Evolutionary conservation across 2,329 filamentous ascomycete species (phyloP), one percentile per base, ranked within the genome.

Genomic region (Akanthomyces dipterigenus): DNA sequence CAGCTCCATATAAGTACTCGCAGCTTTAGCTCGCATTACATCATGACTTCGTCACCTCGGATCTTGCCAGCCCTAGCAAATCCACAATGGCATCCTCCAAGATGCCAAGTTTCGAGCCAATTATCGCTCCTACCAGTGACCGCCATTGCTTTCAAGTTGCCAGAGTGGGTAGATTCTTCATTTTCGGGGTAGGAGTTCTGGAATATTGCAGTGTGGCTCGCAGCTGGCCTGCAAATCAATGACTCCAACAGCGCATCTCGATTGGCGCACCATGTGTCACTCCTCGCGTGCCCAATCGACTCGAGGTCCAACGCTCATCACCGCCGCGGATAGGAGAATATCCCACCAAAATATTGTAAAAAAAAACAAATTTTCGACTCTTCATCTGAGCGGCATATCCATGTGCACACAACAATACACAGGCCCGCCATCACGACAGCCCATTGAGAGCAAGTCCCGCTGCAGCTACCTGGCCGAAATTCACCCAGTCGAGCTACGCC

Each of bases 401-500:
- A 11, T 14, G 26, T 38, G 26, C n/a, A 3, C 12, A 11, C 22
- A 22, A n/a, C 16, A 36, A 12, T 2, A 26, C 31, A 1, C n/a
- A 34, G 12, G 2, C 24, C 38, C 31, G 22, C 18, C 5, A 24
- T 59, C 56, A 59, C n/a, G 49, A 73, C 34, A 77, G 43, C 3
- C 70, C 73, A 42, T 79, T 79, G 7, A 79, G 69, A 20, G 67
- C 65, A 49, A 69, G 67, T 55, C 78, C 76, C 20, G 70, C 74
- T 20, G 68, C 65, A 28, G 77, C 73, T 12, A 72, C 73, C 12
- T 79, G 70, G 16, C 78, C 78, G 36, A 75, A 53, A 45, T 74
- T 70, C 38, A 78, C 71, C 64, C 73, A 80, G 62, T 80, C 78
- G 61, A 80, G 68, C 78, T 79, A 57, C n/a, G 31, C n/a, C 18